Base-by-base conservation (phyloP, 2,329 filamentous ascomycete genomes). In the Lasiodiplodia hormozganensis region DNA sequence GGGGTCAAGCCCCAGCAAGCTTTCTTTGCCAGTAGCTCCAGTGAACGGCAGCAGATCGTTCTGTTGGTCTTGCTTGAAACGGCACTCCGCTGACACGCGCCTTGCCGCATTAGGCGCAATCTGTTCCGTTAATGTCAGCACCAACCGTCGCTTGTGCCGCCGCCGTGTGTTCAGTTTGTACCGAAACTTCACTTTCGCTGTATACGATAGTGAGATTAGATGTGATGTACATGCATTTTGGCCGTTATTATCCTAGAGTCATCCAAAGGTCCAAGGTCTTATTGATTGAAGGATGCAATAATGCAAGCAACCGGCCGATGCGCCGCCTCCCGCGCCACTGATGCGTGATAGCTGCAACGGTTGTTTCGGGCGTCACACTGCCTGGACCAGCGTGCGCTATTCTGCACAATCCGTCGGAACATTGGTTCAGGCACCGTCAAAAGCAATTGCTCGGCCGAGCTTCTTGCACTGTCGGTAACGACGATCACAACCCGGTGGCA, bases 341-440 rank as follows among this genome's bases (percentile, higher is more conserved):
- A 64, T 51, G 60, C 60, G 23, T 18, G 60, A 64, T 52, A 16
- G 40, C 60, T 38, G 60, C 60, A 21, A n/a, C 43, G 52, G 52
- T 28, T 31, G 60, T 64, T 52, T 64, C 23, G n/a, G 60, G 47
- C 31, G 47, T 31, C 21, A 52, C 34, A 12, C 60, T 28, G 28
- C 21, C 23, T 25, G 18, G 18, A 14, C 43, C 38, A 51, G 31
- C 47, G 10, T n/a, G n/a, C 60, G n/a, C 28, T 38, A 23, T 23
- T 38, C 31, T 10, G 31, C 60, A 31, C 60, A 21, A n/a, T 52
- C 43, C 25, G 60, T 64, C 43, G 47, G 43, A 11, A 64, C 11
- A 14, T 16, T 52, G 31, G 25, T 28, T 21, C 58, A 52, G n/a
- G 47, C 16, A 25, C 11, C n/a, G 23, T 23, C n/a, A 31, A 11